Percentiles rank a stretch among this genome's conserved stretches.
Evolutionary conservation across 176 grass and related monocot genomes (phyloP).

Genomic region (Aegilops speltoides): DNA sequence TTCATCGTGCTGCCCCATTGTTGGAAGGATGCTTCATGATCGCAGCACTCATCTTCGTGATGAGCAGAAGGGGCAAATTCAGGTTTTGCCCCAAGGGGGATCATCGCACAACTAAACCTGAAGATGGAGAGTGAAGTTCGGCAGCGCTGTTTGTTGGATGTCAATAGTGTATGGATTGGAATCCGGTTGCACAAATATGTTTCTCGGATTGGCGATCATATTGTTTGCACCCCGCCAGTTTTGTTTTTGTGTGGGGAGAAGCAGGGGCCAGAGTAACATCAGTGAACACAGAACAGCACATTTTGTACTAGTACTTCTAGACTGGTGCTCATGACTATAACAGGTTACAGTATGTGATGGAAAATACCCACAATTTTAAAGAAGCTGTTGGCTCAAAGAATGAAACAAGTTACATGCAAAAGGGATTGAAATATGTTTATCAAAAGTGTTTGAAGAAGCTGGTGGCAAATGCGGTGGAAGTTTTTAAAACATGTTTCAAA

Average conservation of each 20-base stretch:
- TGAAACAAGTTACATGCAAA: not conserved
- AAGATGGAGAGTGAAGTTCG: not conserved
- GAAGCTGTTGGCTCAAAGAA: not conserved
- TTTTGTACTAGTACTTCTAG: not conserved
- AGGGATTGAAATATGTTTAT: not conserved
- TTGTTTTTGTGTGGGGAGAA: not conserved
- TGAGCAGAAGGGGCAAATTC: not conserved
- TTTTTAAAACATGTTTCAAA: too few species aligned
- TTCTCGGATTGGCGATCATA: not conserved
- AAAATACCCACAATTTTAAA: not conserved
- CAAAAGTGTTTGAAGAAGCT: too few species aligned
- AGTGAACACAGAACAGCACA: not conserved
- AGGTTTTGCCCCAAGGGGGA: not conserved
- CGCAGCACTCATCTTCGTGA: slow-evolving; percentile 14
- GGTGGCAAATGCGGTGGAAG: too few species aligned
- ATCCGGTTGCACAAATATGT: not conserved
- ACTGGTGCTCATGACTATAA: not conserved
- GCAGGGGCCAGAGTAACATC: not conserved
- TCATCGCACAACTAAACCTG: not conserved
- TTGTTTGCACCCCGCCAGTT: not conserved
- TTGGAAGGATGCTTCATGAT: slow-evolving; percentile 36
- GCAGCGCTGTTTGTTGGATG: not conserved
- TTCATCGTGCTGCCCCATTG: not conserved
- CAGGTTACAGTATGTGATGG: not conserved
- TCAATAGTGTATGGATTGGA: not conserved